Percentiles rank a stretch among this genome's conserved stretches.
Conservation (phyloP, 352 stramenopile genomes). For the Phytopythium montanum region DNA sequence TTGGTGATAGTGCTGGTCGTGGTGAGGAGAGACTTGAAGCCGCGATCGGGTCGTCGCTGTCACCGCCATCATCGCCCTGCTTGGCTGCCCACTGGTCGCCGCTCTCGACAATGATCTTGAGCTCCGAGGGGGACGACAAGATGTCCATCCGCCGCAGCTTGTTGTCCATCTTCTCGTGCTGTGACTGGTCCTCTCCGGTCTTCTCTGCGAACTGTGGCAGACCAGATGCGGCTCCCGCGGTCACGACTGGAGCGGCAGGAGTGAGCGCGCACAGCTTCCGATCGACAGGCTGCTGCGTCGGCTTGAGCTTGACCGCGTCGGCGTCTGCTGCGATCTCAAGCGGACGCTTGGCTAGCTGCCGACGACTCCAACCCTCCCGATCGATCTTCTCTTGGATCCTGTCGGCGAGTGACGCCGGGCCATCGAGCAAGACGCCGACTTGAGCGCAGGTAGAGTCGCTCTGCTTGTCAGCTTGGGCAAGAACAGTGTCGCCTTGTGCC, state of each 20-base stretch:
- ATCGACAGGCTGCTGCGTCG: not conserved
- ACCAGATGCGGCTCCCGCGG: not conserved
- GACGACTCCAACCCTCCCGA: not conserved
- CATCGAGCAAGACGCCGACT: not conserved
- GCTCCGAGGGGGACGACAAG: not conserved
- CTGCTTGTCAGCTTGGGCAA: too few relatives aligned
- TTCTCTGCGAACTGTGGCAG: not conserved
- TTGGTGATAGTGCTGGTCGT: too few relatives aligned
- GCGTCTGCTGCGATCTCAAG: not conserved
- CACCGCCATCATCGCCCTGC: not conserved
- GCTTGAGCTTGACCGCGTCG: not conserved
- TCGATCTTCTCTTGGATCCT: not conserved
- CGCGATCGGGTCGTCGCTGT: not conserved
- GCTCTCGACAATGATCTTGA: conserved; percentile 5
- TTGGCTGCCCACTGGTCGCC: not conserved
- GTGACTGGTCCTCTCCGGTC: not conserved
- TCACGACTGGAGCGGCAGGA: not conserved
- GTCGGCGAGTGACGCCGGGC: not conserved
- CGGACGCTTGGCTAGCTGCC: not conserved
- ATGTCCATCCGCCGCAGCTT: not conserved
- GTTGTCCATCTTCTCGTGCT: not conserved
- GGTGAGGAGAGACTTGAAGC: not conserved
- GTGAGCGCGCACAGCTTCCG: not conserved
- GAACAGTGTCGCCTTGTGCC: not conserved
- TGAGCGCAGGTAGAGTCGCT: not conserved